These are phyloP conservation scores for Phytopythium litorale DNA, from an alignment of 352 stramenopile species.

Conservation along the genomic window DNA sequence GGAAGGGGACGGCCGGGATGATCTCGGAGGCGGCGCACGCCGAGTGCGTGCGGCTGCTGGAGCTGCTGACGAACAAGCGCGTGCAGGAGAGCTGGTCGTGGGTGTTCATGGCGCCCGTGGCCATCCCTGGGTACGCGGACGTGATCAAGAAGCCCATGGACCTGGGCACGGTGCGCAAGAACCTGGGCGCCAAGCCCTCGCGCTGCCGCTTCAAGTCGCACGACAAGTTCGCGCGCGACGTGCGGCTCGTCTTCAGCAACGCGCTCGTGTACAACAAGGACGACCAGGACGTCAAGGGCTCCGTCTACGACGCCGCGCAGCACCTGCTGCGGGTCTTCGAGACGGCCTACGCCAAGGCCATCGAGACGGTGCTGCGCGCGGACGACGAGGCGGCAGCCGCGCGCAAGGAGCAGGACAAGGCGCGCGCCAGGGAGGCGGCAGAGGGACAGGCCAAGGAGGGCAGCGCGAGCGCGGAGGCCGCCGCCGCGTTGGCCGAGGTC, in stretches of 20 bases:
- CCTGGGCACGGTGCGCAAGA: slow-evolving; percentile 69
- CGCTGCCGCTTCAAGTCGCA: slow-evolving; percentile 82
- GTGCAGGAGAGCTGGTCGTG: slow-evolving; percentile 86
- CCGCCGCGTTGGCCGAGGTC: slow-evolving; percentile 6
- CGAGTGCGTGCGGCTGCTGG: slow-evolving; percentile 77
- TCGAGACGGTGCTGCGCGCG: slow-evolving; percentile 52
- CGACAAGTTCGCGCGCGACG: slow-evolving; percentile 79
- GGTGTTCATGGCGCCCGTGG: slow-evolving; percentile 81
- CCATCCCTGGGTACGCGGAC: slow-evolving; percentile 63
- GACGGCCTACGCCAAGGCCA: slow-evolving; percentile 70
- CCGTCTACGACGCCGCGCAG: slow-evolving; percentile 75
- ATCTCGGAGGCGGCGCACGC: slow-evolving; percentile 71
- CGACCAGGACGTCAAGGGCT: slow-evolving; percentile 70
- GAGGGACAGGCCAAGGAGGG: slow-evolving; percentile 3
- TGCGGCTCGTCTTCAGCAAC: slow-evolving; percentile 83
- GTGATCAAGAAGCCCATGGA: slow-evolving; percentile 86
- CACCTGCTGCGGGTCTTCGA: slow-evolving; percentile 81
- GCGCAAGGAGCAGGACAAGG: slow-evolving; percentile 26
- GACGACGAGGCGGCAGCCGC: slow-evolving; percentile 26
- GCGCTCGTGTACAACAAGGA: slow-evolving; percentile 77
- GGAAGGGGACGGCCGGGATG: slow-evolving; percentile 19
- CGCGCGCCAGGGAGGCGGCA: slow-evolving; percentile 14
- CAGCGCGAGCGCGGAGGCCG: slow-evolving; percentile 12
- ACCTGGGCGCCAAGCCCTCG: slow-evolving; percentile 72
- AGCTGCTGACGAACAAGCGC: slow-evolving; percentile 73